Evolutionary conservation across 352 stramenopile species (phyloP).

Genomic region (Pythium pectinolyticum): DNA sequence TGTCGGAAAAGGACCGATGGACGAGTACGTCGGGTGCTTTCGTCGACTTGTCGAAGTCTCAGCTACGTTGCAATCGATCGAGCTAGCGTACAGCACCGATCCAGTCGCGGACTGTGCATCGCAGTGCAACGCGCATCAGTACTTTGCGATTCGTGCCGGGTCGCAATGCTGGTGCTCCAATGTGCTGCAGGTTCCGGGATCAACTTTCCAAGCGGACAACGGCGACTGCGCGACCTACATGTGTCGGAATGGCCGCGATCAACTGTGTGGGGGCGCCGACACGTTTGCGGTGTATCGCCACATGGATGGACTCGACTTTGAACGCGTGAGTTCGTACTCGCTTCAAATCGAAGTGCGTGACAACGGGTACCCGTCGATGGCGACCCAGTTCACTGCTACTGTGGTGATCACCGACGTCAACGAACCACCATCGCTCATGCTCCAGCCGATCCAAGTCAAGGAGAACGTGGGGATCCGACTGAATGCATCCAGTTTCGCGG

Average conservation of each 20-base stretch:
- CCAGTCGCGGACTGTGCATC: conserved; percentile 15
- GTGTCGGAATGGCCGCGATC: conserved; percentile 2
- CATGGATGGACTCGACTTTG: conserved; percentile 26
- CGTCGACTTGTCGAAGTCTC: conserved; percentile 10
- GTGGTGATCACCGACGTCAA: conserved; percentile 23
- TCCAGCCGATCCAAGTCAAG: conserved; percentile 16
- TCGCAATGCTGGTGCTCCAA: conserved; percentile 31
- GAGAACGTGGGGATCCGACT: conserved; percentile 13
- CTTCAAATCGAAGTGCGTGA: conserved; percentile 25
- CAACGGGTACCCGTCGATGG: conserved; percentile 20
- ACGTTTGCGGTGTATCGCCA: conserved; percentile 28
- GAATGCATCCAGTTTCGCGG: conserved; percentile 18
- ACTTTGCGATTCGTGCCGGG: conserved; percentile 20
- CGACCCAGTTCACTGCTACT: conserved; percentile 14
- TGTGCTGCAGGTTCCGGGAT: conserved; percentile 10
- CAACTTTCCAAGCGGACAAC: conserved; percentile 9
- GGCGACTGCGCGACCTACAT: conserved; percentile 9
- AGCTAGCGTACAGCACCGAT: neutral
- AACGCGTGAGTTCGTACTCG: conserved; percentile 14
- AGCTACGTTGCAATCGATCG: conserved; percentile 4
- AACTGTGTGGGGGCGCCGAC: conserved; percentile 20
- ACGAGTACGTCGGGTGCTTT: conserved; percentile 31
- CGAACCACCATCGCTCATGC: conserved; percentile 22
- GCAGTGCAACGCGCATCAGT: conserved; percentile 18
- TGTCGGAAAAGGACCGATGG: conserved; percentile 25